Evolutionary conservation across 1,139 yeast genomes (phyloP), one percentile per base, ranked within the genome.

Genomic region (Scheffersomyces titani): DNA sequence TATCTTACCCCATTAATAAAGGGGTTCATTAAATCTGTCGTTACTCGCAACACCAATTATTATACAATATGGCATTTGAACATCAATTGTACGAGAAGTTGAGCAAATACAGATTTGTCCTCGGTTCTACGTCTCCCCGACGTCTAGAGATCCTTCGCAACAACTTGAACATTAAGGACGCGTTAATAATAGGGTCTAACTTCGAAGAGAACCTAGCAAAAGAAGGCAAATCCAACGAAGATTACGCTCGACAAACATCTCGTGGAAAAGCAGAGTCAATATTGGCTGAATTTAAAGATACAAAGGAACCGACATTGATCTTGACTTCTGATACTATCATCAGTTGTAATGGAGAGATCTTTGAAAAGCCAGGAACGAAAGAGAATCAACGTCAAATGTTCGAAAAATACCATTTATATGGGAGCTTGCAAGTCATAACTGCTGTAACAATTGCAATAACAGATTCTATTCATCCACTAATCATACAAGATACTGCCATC

Each of bases 311-410:
- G 30, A 59, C 50, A 20, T 66, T 90, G 2, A 73, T 87, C 3
- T 65, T 90, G 5, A 86, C 96, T 1, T 94, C 97, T n/a, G 98
- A 96, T 67, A 92, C 98, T 0, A 82, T 94, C 9, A 84, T 93
- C n/a, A 85, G 86, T 22, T 77, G 84, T 52, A 78, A 82, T 50
- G 86, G 85, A 3, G 66, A 70, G 36, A 85, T 93, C 11, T 81
- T 86, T 61, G 98, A 93, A 69, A 94, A 94, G 70, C 99, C 99
- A 0, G 69, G 67, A 6, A 76, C 80, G 6, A 77, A 77, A 56
- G 75, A 74, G 9, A 66, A 54, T 18, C 83, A 80, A 57, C 49
- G 61, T 40, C 55, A 81, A 69, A 59, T 92, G 92, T 70, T 78
- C 70, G 50, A 67, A 55, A 22, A 81, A 75, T 81, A 81, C 84